Conservation (phyloP, 1,139 yeast genomes). For the Yarrowia galli region DNA sequence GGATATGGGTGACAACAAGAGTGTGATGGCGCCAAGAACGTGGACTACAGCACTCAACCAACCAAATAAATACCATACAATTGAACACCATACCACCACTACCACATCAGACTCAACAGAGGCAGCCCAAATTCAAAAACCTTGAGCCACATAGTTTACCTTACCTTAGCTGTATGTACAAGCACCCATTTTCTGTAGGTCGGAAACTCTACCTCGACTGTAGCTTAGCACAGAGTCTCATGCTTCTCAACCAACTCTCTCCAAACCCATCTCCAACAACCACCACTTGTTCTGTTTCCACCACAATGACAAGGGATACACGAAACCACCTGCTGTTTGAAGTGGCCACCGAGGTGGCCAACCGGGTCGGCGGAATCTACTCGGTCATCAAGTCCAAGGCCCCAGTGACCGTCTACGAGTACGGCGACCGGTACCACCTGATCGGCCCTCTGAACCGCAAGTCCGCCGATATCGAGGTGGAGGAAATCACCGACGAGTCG, state of each 20-base stretch:
- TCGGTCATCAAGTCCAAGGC: constrained; percentile 96
- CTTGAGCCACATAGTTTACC: constrained; percentile 14
- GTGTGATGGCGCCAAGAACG: no score
- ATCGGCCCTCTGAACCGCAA: constrained; percentile 85
- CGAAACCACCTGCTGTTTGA: constrained; percentile 88
- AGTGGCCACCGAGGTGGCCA: constrained; percentile 97
- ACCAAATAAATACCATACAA: no score
- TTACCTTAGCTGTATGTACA: no score
- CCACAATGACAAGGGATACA: constrained; percentile 51
- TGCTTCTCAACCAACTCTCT: neutral
- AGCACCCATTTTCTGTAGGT: no score
- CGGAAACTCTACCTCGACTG: no score
- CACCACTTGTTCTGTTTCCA: neutral
- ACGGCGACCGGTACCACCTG: constrained; percentile 82
- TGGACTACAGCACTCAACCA: no score
- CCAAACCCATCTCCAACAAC: neutral
- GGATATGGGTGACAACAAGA: no score
- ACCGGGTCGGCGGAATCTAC: constrained; percentile 96
- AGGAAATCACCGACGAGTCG: constrained; percentile 75
- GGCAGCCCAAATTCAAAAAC: constrained; percentile 37
- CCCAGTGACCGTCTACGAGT: constrained; percentile 94
- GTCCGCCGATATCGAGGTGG: constrained; percentile 92
- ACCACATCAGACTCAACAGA: constrained; percentile 10
- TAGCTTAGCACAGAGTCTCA: no score
- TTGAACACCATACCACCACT: no score